These are phyloP conservation scores for Zymoseptoria pseudotritici DNA, from an alignment of 2,329 filamentous ascomycete species.

Conservation along the genomic window DNA sequence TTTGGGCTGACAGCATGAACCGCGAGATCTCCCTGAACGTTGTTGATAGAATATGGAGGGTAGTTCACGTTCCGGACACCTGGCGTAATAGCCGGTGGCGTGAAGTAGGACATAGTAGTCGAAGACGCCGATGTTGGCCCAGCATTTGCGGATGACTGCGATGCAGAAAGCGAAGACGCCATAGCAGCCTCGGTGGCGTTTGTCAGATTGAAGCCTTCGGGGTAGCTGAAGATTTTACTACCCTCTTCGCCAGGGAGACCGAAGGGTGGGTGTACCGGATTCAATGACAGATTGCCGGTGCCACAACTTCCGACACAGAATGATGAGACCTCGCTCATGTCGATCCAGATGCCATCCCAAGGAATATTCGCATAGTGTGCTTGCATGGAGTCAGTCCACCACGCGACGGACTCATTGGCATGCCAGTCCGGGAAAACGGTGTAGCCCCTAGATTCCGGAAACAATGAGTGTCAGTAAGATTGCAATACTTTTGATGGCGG, in stretches of 20 bases:
- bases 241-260: constrained; percentile 57
- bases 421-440: constrained; percentile 57
- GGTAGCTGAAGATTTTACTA: constrained; percentile 50
- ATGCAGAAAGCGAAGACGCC: constrained; percentile 48
- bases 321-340: constrained; percentile 55
- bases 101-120: constrained; percentile 16
- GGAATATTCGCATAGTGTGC: constrained; percentile 47
- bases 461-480: too few species aligned
- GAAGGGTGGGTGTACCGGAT: constrained; percentile 63
- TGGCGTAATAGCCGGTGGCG: constrained; percentile 18
- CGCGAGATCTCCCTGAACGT: constrained; percentile 60
- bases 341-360: constrained; percentile 52
- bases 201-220: constrained; percentile 62
- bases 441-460: constrained; percentile 29
- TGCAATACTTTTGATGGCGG: too few species aligned
- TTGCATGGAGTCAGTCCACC: constrained; percentile 51
- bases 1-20: constrained; percentile 69
- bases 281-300: constrained; percentile 54
- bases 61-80: constrained; percentile 25
- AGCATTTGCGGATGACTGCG: constrained; percentile 41
- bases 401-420: constrained; percentile 51
- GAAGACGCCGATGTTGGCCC: constrained; percentile 17
- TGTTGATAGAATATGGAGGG: constrained; percentile 29
- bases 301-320: constrained; percentile 69
- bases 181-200: constrained; percentile 61